Evolutionary conservation across 2,329 filamentous ascomycete genomes (phyloP), one percentile per base, ranked within the genome.

Genomic region (Cordyceps militaris): DNA sequence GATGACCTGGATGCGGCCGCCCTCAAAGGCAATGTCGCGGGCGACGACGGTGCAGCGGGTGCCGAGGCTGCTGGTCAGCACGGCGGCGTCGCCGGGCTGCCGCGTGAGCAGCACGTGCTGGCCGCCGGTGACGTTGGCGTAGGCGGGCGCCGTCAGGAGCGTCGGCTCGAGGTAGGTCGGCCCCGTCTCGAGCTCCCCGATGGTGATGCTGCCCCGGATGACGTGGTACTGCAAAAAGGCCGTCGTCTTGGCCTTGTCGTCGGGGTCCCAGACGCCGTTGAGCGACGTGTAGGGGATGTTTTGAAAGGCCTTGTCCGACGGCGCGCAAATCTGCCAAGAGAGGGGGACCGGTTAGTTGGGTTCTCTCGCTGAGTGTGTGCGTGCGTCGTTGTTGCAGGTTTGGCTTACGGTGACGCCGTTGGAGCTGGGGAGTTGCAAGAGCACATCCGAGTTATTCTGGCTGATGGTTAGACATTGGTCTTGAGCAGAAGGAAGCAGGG

Each of bases 201-300:
- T 71, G 4, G 68, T 64, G 13, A 85, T 74, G 14, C 75, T 76
- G 50, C 76, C 78, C 52, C 78, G 73, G 26, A 87, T 71, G 52
- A 87, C 77, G 69, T 88, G 84, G 68, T 88, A 88, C 52, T 78
- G 71, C 5, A 88, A 75, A 32, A 87, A 75, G 34, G 70, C 68
- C n/a, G 75, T 68, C 3, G 75, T 71, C 9, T 81, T 72, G 40
- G 72, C 70, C 51, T 69, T 66, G 63, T 79, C 69, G 5, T 80
- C 71, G 9, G 73, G 66, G 9, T 74, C 69, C 66, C 74, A 78
- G n/a, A 80, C 64, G 52, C 74, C 74, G 26, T 73, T 71, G 38
- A 83, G 70, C 10, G 75, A 73, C n/a, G 76, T 78, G 61, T 76
- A 80, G 10, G 75, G 74, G 52, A 84, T 80, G 54, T 76, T 74